Conservation (phyloP, 345 rosid species). For the Balakata baccata region DNA sequence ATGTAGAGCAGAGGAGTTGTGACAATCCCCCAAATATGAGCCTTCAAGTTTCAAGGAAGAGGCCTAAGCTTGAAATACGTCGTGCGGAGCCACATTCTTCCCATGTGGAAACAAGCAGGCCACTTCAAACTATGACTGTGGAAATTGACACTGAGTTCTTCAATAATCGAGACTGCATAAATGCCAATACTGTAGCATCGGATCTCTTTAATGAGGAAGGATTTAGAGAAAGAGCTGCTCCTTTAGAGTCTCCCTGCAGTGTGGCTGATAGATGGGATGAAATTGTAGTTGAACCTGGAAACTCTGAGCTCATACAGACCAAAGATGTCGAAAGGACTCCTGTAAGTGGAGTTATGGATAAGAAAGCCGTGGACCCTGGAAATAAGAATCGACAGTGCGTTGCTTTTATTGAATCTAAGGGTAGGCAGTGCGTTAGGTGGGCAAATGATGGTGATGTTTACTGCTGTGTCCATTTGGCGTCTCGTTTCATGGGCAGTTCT, state of each 20-base stretch:
- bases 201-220: conserved; percentile 31
- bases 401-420: conserved; percentile 91
- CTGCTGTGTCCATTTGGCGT: conserved; percentile 97
- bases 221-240: conserved; percentile 29
- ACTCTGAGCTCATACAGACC: conserved; percentile 29
- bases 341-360: conserved; percentile 33
- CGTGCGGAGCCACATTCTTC: conserved; percentile 74
- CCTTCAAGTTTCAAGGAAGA: conserved; percentile 61
- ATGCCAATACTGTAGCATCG: conserved; percentile 32
- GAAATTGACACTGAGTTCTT: conserved; percentile 61
- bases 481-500: conserved; percentile 74
- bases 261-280: conserved; percentile 67
- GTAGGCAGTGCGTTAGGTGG: conserved; percentile 97
- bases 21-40: conserved; percentile 41
- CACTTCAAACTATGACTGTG: conserved; percentile 40
- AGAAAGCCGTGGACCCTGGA: conserved; percentile 49
- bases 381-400: conserved; percentile 75
- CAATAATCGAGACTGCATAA: conserved; percentile 38
- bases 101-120: conserved; percentile 46
- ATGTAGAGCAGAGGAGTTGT: conserved; percentile 40
- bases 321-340: conserved; percentile 37
- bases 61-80: conserved; percentile 91
- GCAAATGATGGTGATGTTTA: conserved; percentile 96
- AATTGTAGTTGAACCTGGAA: conserved; percentile 60
- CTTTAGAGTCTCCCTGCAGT: conserved; percentile 39